These are phyloP conservation scores for Stylonectria norvegica DNA, from an alignment of 2,329 filamentous ascomycete species.

Conservation along the genomic window DNA sequence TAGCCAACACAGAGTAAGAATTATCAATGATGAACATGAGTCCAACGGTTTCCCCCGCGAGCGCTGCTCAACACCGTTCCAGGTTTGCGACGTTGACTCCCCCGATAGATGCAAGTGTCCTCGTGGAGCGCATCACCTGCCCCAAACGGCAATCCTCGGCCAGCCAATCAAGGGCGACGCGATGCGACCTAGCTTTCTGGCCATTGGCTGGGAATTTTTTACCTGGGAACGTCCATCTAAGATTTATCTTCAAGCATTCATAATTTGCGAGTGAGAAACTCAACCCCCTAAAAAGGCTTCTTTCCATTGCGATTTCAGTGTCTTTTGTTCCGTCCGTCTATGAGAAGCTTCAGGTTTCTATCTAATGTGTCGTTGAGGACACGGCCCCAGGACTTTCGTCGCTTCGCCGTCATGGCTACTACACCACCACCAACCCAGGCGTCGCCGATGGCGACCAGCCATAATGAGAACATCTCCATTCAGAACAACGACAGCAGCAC, in stretches of 20 bases:
- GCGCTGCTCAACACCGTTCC: no score
- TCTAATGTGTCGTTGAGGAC: slow-evolving; percentile 13
- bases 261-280: slow-evolving; percentile 3
- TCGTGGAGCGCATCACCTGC: slow-evolving; percentile 27
- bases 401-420: slow-evolving; percentile 25
- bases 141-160: slow-evolving; percentile 7
- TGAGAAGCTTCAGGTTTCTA: slow-evolving; percentile 20
- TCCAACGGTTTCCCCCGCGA: no score
- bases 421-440: slow-evolving; percentile 13
- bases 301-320: background rate
- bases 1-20: no score
- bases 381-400: slow-evolving; percentile 12
- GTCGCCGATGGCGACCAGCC: slow-evolving; percentile 12
- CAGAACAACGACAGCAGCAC: background rate
- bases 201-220: slow-evolving; percentile 16
- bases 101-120: slow-evolving; percentile 25
- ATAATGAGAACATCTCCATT: background rate
- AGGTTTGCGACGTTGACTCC: no score
- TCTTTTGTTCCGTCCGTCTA: slow-evolving; percentile 8
- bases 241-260: slow-evolving; percentile 1
- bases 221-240: slow-evolving; percentile 1
- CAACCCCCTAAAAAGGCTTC: background rate
- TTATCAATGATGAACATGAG: no score
- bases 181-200: slow-evolving; percentile 5
- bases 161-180: slow-evolving; percentile 18